Base-by-base conservation (phyloP, 2,329 filamentous ascomycete genomes). In the Leptographium lundbergii region DNA sequence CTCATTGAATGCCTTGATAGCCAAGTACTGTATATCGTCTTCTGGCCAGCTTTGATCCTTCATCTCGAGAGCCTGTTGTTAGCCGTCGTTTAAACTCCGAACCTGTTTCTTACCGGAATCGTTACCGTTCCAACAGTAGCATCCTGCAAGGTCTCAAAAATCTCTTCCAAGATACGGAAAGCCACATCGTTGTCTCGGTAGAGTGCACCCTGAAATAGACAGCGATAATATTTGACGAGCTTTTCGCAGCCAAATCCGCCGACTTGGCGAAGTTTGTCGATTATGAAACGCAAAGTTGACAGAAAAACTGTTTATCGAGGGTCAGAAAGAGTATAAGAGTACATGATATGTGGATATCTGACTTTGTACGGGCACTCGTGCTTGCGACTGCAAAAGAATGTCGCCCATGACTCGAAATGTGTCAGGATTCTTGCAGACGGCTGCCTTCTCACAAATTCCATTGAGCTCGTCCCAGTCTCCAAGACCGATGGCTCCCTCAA, bases 21-120 rank as follows among this genome's bases (percentile, higher is more conserved):
- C 81, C n/a, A 94, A 78, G 86, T 87, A 94, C 66, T 90, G 85
- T 1, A 91, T 71, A 67, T 94, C 89, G 4, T 80, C 77, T 0
- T 73, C 65, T 0, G 88, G 87, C 66, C 89, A 89, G 1, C 72
- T 68, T 1, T 73, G 68, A 25, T 73, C 64, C n/a, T 66, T 71
- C 73, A 27, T 25, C 10, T 14, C 10, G 24, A 17, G 22, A 24
- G 22, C 22, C 47, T 25, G 14, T 25, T 24, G 47, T 50, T 77
- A 54, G 34, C 25, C 13, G 6, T 6, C n/a, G n/a, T 24, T 13
- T 42, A 10, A 19, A 36, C 6, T 14, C 25, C 2, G 9, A 19
- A 32, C 6, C 42, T n/a, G 27, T 32, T n/a, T n/a, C 14, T 17
- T 19, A 10, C 17, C 17, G 25, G 53, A 24, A 45, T 25, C 24